phyloP scores from a whole-genome alignment of 805 yeast species.

The Ogataea pini region DNA sequence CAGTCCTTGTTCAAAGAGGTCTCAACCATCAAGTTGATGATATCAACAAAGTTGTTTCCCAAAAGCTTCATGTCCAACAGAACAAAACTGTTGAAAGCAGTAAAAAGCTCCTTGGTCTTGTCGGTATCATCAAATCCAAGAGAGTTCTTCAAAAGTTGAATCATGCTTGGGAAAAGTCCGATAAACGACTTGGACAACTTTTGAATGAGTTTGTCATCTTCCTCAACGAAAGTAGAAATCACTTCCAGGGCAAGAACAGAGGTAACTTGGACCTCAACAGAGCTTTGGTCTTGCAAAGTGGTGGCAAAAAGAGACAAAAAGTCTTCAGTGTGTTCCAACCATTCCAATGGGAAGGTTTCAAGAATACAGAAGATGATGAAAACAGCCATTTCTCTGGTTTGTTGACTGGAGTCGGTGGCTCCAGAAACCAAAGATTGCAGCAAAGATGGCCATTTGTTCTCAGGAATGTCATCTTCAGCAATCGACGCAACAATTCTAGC shows the following conservation, averaged over 20 bases:
- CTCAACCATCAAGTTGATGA: slow-evolving; percentile 74
- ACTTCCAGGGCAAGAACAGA: slow-evolving; percentile 79
- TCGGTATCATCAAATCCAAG: slow-evolving; percentile 71
- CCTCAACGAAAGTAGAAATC: slow-evolving; percentile 68
- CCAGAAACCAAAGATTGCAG: slow-evolving; percentile 70
- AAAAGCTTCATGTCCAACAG: slow-evolving; percentile 74
- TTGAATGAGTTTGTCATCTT: slow-evolving; percentile 47
- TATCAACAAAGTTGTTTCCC: slow-evolving; percentile 69
- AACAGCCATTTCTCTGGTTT: slow-evolving; percentile 78
- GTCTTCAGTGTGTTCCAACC: slow-evolving; percentile 60
- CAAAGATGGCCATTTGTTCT: slow-evolving; percentile 71
- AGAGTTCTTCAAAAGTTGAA: slow-evolving; percentile 75
- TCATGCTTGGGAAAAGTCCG: slow-evolving; percentile 73
- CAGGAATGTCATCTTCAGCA: slow-evolving; percentile 70
- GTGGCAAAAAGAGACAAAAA: slow-evolving; percentile 69
- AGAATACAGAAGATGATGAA: slow-evolving; percentile 75
- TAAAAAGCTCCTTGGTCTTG: slow-evolving; percentile 73
- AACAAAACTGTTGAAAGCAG: slow-evolving; percentile 78
- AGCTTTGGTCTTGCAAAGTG: slow-evolving; percentile 61
- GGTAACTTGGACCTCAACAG: slow-evolving; percentile 76
- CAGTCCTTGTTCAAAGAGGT: slow-evolving; percentile 64
- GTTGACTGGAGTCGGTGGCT: slow-evolving; percentile 49
- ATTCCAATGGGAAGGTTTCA: slow-evolving; percentile 64
- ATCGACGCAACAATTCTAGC: slow-evolving; percentile 89
- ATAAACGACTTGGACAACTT: slow-evolving; percentile 52